phyloP scores from a whole-genome alignment of 306 rosid species.

The Medicago ruthenica region DNA sequence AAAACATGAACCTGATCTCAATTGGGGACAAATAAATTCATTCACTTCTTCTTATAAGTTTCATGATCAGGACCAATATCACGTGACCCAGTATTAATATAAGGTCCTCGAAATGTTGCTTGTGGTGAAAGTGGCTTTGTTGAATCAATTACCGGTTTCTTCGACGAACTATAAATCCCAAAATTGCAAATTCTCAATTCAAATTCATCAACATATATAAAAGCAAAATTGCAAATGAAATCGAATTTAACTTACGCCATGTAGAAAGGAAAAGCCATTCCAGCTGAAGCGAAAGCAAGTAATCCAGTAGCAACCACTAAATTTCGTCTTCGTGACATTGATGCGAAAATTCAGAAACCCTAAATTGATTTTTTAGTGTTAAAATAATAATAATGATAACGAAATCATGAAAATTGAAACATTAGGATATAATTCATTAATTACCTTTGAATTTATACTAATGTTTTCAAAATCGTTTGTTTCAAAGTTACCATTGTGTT shows the following conservation, averaged over 20 bases:
- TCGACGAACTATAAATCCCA: conserved; percentile 66
- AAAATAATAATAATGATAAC: not conserved
- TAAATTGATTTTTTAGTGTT: conserved; percentile 12
- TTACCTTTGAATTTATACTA: conserved; percentile 3
- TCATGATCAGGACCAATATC: conserved; percentile 83
- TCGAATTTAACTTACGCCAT: conserved; percentile 74
- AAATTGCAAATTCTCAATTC: not conserved
- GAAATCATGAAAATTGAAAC: not conserved
- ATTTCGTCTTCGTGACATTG: conserved; percentile 71
- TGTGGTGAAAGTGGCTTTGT: conserved; percentile 87
- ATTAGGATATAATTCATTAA: not conserved
- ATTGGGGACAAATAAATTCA: no score
- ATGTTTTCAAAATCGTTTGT: not conserved
- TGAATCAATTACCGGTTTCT: conserved; percentile 82
- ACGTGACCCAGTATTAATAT: conserved; percentile 89
- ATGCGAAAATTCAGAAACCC: conserved; percentile 28
- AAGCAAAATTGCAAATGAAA: conserved; percentile 1
- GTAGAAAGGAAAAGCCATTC: conserved; percentile 94
- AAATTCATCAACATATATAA: not conserved
- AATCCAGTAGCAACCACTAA: conserved; percentile 70
- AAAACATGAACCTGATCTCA: no score
- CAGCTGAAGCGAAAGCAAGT: conserved; percentile 69
- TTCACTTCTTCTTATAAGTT: conserved; percentile 70
- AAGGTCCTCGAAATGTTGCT: conserved; percentile 97
- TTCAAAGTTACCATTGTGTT: not conserved